Evolutionary conservation across 306 rosid genomes (phyloP), one percentile per base, ranked within the genome.

Genomic region (Ceratonia siliqua): DNA sequence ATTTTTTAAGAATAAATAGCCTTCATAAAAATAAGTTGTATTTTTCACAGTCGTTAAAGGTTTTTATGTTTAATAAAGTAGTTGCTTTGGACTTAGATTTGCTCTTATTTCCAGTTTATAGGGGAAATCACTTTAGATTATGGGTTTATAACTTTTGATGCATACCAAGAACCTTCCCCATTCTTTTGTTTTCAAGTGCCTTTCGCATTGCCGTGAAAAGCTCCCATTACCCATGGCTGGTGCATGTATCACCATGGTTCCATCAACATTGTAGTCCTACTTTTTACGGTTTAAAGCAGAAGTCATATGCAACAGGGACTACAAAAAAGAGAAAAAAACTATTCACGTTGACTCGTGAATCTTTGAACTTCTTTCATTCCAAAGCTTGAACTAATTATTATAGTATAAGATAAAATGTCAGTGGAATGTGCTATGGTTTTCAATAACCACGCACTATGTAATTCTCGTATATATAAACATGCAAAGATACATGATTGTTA

Each of bases 241-340:
- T n/a, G 45, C 68, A 72, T 28, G 21, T 8, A 70, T 45, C 22
- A 2, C 62, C 62, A 21, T 18, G 76, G 38, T 46, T 38, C 61
- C 25, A 12, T 45, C 48, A 61, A 11, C 48, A 48, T 32, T 32
- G 45, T 25, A 30, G 43, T 30, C 41, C 35, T 52, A 32, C 38
- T 5, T 42, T 24, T 14, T 3, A 18, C 5, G 17, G 38, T 21
- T 70, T 24, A 33, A 54, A 70, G 27, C 54, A 18, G 22, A 52
- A 43, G 8, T 46, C 13, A 59, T 5, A 42, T 25, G 12, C 36
- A 35, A 12, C 18, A 21, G 27, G 20, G 13, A 41, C 38, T 13
- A 48, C 13, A 22, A 12, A 62, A 49, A 48, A 35, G 28, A 28
- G 68, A 18, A 61, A 33, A 28, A 48, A 3, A 22, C 53, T 62